These are phyloP conservation scores for Jacaranda copaia DNA, from an alignment of 257 asterid genomes.

Conservation along the genomic window DNA sequence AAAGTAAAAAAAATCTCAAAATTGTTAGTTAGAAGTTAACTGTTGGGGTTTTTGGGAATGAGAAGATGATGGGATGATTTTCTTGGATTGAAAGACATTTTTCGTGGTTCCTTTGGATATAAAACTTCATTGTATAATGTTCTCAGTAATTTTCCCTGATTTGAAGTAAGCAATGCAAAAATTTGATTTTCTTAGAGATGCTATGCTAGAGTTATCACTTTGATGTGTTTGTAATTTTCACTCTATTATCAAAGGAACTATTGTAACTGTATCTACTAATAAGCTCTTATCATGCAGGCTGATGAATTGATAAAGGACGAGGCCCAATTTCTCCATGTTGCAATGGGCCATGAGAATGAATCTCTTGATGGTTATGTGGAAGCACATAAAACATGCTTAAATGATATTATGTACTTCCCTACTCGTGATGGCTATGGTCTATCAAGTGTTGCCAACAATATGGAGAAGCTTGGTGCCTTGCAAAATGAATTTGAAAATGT, in stretches of 20 bases:
- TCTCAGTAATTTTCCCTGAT: neutral
- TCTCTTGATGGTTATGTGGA: constrained; percentile 79
- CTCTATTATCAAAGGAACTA: neutral
- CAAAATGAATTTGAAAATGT: constrained; percentile 86
- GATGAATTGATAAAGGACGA: constrained; percentile 72
- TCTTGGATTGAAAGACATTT: neutral
- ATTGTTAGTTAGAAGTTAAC: neutral
- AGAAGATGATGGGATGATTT: neutral
- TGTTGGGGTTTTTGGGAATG: neutral
- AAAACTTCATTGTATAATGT: neutral
- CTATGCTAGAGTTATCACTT: neutral
- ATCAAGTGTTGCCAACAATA: constrained; percentile 84
- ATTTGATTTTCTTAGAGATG: too few relatives aligned
- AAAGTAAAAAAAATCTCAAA: too few relatives aligned
- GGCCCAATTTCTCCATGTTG: constrained; percentile 59
- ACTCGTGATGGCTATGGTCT: constrained; percentile 81
- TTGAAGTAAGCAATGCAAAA: neutral
- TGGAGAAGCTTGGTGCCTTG: constrained; percentile 82
- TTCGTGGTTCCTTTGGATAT: constrained; percentile 7
- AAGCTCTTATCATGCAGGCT: constrained; percentile 57
- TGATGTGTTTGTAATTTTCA: neutral
- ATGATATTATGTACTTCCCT: constrained; percentile 91
- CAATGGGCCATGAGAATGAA: constrained; percentile 92
- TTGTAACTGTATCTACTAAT: constrained; percentile 4
- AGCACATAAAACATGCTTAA: constrained; percentile 80